A percentile compares a stretch with the other conserved stretches of the same genome.
Conservation (phyloP, 257 asterid species). For the Henckelia pumila region DNA sequence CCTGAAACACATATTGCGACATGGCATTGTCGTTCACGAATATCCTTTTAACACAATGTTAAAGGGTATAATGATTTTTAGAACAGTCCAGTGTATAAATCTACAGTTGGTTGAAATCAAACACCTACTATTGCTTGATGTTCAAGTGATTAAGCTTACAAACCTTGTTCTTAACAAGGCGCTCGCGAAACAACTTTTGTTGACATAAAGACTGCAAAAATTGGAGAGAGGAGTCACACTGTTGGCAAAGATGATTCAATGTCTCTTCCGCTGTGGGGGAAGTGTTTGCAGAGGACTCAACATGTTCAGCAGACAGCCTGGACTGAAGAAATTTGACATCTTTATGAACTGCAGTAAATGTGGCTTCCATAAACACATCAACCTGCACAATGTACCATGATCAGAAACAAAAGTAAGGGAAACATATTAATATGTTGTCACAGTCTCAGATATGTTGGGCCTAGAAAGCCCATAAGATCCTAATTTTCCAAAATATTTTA, state of each 20-base stretch:
- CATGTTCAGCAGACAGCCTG: constrained; percentile 57
- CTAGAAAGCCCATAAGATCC: no score
- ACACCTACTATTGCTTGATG: not conserved
- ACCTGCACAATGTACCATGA: constrained; percentile 60
- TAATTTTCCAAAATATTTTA: no score
- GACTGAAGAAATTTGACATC: constrained; percentile 72
- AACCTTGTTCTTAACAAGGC: constrained; percentile 89
- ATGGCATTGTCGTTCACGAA: constrained; percentile 11
- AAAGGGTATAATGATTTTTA: not conserved
- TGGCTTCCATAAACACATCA: constrained; percentile 77
- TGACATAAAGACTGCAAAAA: constrained; percentile 86
- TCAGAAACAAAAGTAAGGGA: constrained; percentile 20
- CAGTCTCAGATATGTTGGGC: no score
- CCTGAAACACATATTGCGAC: not conserved
- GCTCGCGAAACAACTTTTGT: constrained; percentile 80
- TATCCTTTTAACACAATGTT: not conserved
- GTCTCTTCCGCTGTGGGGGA: constrained; percentile 60
- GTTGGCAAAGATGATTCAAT: constrained; percentile 86
- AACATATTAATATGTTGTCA: not conserved
- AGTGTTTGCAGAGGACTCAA: constrained; percentile 41
- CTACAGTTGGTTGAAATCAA: not conserved
- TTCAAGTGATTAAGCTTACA: constrained; percentile 19
- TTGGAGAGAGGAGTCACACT: constrained; percentile 90
- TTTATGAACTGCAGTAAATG: constrained; percentile 72
- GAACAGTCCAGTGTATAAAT: constrained; percentile 1